Evolutionary conservation across 306 rosid genomes (phyloP).

Genomic region (Cicer judaicum): DNA sequence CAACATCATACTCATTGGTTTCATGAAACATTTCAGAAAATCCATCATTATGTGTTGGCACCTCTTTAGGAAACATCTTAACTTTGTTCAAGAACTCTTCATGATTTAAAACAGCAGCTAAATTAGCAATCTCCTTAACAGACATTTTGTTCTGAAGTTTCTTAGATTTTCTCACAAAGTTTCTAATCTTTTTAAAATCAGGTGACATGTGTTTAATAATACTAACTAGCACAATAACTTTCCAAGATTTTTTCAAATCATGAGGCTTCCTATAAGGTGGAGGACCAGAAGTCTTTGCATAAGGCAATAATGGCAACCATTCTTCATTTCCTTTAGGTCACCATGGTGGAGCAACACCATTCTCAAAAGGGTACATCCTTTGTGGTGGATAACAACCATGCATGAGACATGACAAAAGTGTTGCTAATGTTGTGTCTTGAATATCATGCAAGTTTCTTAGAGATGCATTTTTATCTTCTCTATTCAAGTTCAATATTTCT

Average conservation of each 20-base stretch:
- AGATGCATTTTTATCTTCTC: constrained; percentile 11
- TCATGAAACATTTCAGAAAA: neutral
- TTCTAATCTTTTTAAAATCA: constrained; percentile 55
- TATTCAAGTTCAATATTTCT: neutral
- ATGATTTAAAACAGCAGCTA: constrained; percentile 60
- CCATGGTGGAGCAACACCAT: constrained; percentile 74
- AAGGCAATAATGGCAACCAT: constrained; percentile 64
- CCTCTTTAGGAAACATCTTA: neutral
- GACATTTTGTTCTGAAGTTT: constrained; percentile 69
- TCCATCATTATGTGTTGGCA: neutral
- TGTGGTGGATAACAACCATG: constrained; percentile 68
- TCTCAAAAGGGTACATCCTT: constrained; percentile 68
- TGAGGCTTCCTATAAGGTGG: constrained; percentile 80
- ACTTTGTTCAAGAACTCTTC: constrained; percentile 55
- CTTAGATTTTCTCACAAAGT: constrained; percentile 60
- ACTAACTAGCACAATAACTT: constrained; percentile 63
- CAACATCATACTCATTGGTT: neutral
- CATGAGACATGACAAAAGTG: constrained; percentile 68
- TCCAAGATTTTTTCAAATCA: constrained; percentile 77
- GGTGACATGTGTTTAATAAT: constrained; percentile 72
- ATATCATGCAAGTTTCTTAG: constrained; percentile 48
- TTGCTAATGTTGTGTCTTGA: constrained; percentile 65
- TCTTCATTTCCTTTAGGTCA: constrained; percentile 68
- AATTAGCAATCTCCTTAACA: constrained; percentile 61
- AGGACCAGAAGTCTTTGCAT: constrained; percentile 55